These are phyloP conservation scores for Apophysomyces elegans DNA, from an alignment of 371 early-diverging fungal genomes.

Conservation along the genomic window DNA sequence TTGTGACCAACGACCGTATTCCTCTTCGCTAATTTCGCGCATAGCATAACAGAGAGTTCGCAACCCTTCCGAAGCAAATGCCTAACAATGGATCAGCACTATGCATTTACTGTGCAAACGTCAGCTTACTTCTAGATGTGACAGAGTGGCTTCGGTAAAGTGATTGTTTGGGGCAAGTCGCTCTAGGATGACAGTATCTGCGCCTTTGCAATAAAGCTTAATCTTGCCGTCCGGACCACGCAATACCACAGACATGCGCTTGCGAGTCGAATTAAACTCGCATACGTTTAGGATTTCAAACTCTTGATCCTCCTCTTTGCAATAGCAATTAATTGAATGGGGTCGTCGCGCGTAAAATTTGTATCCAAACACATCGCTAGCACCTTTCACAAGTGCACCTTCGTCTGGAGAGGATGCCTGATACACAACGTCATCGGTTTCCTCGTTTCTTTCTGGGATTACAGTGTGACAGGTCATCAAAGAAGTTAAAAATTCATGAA, in stretches of 20 bases:
- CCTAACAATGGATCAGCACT: conserved; percentile 33
- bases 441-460: conserved; percentile 79
- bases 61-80: conserved; percentile 89
- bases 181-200: conserved; percentile 97
- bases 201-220: conserved; percentile 96
- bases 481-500: conserved; percentile 76
- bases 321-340: conserved; percentile 78
- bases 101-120: conserved; percentile 6
- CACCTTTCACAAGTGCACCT: conserved; percentile 86
- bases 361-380: conserved; percentile 66
- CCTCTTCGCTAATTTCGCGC: conserved; percentile 85
- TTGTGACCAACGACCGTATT: conserved; percentile 82
- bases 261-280: conserved; percentile 97
- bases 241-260: conserved; percentile 94
- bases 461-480: conserved; percentile 98
- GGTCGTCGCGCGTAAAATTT: conserved; percentile 83
- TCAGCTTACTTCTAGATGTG: conserved; percentile 69
- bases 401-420: conserved; percentile 94
- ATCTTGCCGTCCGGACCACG: conserved; percentile 88
- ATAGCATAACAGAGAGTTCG: conserved; percentile 94
- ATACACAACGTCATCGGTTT: conserved; percentile 64
- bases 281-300: conserved; percentile 92
- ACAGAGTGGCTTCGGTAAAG: conserved; percentile 73
- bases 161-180: conserved; percentile 76
- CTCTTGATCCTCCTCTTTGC: conserved; percentile 64